Base-by-base conservation (phyloP, 2,329 filamentous ascomycete species). In the Amesomyces nigricolor region DNA sequence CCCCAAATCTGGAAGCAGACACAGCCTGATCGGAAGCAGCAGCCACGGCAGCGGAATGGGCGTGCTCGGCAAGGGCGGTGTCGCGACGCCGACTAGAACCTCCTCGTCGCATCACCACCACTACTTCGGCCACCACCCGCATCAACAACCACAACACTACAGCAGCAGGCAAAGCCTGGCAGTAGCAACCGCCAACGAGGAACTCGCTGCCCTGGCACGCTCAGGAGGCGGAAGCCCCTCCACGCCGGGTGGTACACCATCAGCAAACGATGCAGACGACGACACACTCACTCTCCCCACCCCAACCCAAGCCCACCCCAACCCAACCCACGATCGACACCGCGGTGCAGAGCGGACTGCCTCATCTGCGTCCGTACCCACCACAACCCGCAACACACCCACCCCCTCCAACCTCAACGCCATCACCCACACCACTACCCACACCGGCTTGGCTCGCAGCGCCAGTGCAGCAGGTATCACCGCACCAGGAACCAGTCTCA, bases 91-190 rank as follows among this genome's bases (percentile, higher is more conserved):
- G 3, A 30, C 16, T 14, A 37, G 37, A 10, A 56, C 26, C 1
- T 52, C 38, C 17, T 64, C 47, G 63, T 55, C 66, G 32, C 63
- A 59, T 47, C 63, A 64, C 38, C 54, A 56, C 22, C 48, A 60
- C 47, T 35, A 54, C 42, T 50, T 54, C 50, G 49, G 50, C 53
- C 14, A 47, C 19, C 47, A 60, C 52, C 38, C 47, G 58, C 54
- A 54, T 53, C 42, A 14, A 62, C 66, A 56, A 10, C 48, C 54
- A 47, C 49, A 51, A 51, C 14, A 47, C 19, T 45, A 60, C 51
- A 38, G n/a, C 53, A 35, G 30, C 43, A 49, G 52, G 22, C 38
- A 54, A 14, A 58, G 26, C 49, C 40, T 57, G 13, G 32, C 26
- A 1, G 10, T 26, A 6, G 16, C 35, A 26, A 16, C 40, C 10